A percentile compares a stretch with the other conserved stretches of the same genome.
phyloP scores from a whole-genome alignment of 257 asterid genomes.

The Nicotiana noctiflora region DNA sequence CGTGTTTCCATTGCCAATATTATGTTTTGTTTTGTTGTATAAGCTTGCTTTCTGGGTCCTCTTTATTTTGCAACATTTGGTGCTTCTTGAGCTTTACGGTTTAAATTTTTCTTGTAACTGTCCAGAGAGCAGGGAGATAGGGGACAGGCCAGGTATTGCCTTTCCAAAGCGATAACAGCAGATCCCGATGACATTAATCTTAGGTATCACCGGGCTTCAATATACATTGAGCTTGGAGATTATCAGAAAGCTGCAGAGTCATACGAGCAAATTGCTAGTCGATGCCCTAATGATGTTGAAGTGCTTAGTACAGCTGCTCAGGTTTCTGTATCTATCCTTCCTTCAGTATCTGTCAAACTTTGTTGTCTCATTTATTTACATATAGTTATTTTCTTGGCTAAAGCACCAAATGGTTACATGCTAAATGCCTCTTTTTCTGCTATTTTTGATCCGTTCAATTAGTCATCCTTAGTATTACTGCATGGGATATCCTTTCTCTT shows the following conservation, averaged over 20 bases:
- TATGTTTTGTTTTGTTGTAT: not conserved
- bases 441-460: not conserved
- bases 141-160: constrained; percentile 65
- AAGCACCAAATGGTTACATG: not conserved
- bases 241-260: constrained; percentile 67
- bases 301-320: constrained; percentile 45
- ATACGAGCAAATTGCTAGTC: constrained; percentile 58
- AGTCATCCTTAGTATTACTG: not conserved
- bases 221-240: constrained; percentile 59
- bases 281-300: constrained; percentile 46
- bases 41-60: not conserved
- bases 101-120: not conserved
- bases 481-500: not conserved
- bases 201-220: constrained; percentile 54
- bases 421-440: not conserved
- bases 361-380: not conserved
- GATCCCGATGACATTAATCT: constrained; percentile 68
- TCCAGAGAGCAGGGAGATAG: constrained; percentile 58
- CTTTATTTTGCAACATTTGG: not conserved
- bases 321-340: constrained; percentile 25
- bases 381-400: not conserved
- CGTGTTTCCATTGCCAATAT: not conserved
- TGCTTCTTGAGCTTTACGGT: not conserved
- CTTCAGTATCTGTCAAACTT: not conserved
- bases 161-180: constrained; percentile 68